Base-by-base conservation (phyloP, 371 early-diverging fungal genomes). In the Apophysomyces ossiformis region DNA sequence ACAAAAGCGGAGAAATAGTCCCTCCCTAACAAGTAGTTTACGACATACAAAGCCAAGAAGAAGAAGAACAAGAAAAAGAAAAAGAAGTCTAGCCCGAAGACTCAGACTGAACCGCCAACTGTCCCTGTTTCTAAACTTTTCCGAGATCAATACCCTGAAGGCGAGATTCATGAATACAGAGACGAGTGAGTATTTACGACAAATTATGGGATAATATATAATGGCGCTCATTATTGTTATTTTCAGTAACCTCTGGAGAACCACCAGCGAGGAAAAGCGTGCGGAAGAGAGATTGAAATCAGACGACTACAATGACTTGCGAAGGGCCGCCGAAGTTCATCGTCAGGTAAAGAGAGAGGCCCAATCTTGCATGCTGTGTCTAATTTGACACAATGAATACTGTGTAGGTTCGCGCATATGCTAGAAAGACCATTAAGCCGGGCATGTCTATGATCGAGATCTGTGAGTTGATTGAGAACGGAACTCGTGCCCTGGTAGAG, bases 371-470 rank as follows among this genome's bases (percentile, higher is more conserved):
- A 21, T 26, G 2, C 32, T 7, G 16, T 21, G 16, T 9, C 21
- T 9, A 50, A 21, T 47, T 38, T 18, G 39, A 18, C 18, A 50
- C 47, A 16, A 21, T 50, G 21, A 54, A 26, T 26, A 26, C 32
- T 26, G 32, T 26, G 37, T 43, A 73, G 82, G 90, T 97, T 6
- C 93, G 99, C 58, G 74, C 82, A 60, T 93, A 95, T 71, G 94
- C 95, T 16, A 89, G 87, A 64, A 84, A 91, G 63, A 77, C 77
- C 43, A 92, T 99, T 67, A 93, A 94, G 82, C 99, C 99, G 16
- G 99, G 99, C 47, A 95, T 99, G 91, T 79, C 89, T 44, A 91
- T 99, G 93, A 92, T 92, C 16, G 96, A 96, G 21, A 95, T 99
- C 65, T 89, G 90, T 37, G 96, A 99, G 70, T 71, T 87, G 70